Evolutionary conservation across 1,139 yeast species (phyloP).

Genomic region (Suhomyces yuchorum): DNA sequence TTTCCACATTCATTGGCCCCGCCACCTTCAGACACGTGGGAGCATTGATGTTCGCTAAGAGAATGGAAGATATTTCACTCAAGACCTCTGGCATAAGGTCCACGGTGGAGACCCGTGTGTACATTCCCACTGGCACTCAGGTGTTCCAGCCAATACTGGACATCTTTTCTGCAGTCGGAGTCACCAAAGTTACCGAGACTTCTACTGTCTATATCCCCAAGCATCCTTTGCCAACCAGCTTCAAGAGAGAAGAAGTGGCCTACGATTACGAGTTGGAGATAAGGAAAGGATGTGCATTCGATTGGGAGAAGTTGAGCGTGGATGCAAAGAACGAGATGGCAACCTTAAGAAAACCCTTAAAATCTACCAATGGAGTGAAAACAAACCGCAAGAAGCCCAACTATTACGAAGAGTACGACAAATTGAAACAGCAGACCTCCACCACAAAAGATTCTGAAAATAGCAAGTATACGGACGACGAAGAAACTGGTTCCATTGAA

Average conservation of each 20-base stretch:
- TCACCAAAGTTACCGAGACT: slow-evolving; percentile 9
- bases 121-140: slow-evolving; percentile 10
- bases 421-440: background rate
- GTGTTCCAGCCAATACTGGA: slow-evolving; percentile 13
- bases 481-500: background rate
- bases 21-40: slow-evolving; percentile 12
- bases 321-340: slow-evolving; percentile 11
- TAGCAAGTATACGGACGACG: background rate
- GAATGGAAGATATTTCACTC: slow-evolving; percentile 11
- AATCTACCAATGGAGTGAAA: background rate
- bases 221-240: slow-evolving; percentile 11
- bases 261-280: slow-evolving; percentile 12
- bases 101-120: slow-evolving; percentile 10
- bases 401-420: slow-evolving; percentile 11
- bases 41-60: slow-evolving; percentile 12
- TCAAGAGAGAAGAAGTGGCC: slow-evolving; percentile 8
- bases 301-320: slow-evolving; percentile 11
- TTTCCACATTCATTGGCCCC: slow-evolving; percentile 9
- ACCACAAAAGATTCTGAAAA: background rate
- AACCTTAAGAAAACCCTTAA: slow-evolving; percentile 8
- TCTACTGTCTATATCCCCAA: slow-evolving; percentile 11
- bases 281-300: slow-evolving; percentile 14
- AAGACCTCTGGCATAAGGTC: slow-evolving; percentile 13
- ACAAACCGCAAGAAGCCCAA: slow-evolving; percentile 4
- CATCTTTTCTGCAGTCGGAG: slow-evolving; percentile 9